phyloP scores from a whole-genome alignment of 805 yeast species.

The Ogataea saltuana region DNA sequence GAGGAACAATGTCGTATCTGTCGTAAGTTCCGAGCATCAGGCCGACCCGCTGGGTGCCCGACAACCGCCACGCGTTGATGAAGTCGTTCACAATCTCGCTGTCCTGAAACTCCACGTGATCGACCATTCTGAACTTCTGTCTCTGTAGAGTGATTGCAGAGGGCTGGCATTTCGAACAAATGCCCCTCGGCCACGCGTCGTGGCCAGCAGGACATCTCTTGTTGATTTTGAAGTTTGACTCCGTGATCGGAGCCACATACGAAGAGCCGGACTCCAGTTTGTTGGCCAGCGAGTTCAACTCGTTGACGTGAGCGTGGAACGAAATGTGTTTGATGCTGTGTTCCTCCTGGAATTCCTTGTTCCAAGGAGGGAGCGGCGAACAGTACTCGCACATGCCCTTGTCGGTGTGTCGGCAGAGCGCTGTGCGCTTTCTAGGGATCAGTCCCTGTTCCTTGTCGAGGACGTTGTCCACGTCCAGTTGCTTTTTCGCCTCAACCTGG shows the following conservation, averaged over 20 bases:
- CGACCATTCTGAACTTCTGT: slow-evolving; percentile 93
- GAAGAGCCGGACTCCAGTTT: slow-evolving; percentile 60
- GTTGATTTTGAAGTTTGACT: slow-evolving; percentile 66
- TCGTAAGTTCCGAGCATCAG: slow-evolving; percentile 81
- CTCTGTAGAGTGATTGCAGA: slow-evolving; percentile 90
- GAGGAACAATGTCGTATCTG: slow-evolving; percentile 77
- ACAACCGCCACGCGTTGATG: slow-evolving; percentile 87
- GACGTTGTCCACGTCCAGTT: slow-evolving; percentile 63
- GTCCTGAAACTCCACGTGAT: slow-evolving; percentile 88
- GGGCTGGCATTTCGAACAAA: slow-evolving; percentile 96
- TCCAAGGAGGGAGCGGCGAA: slow-evolving; percentile 95
- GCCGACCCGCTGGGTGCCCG: slow-evolving; percentile 88
- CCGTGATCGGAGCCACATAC: slow-evolving; percentile 77
- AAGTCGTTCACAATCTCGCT: slow-evolving; percentile 74
- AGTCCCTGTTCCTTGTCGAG: slow-evolving; percentile 71
- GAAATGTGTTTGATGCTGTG: slow-evolving; percentile 85
- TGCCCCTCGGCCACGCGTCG: slow-evolving; percentile 91
- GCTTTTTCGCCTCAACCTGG: slow-evolving; percentile 33
- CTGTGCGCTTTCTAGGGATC: slow-evolving; percentile 61
- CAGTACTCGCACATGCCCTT: slow-evolving; percentile 99
- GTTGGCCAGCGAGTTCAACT: slow-evolving; percentile 65
- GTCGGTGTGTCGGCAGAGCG: slow-evolving; percentile 81
- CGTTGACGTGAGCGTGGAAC: slow-evolving; percentile 78
- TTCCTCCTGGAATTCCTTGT: slow-evolving; percentile 68
- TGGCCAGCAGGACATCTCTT: slow-evolving; percentile 76